These are phyloP conservation scores for Mitragyna speciosa DNA, from an alignment of 257 asterid species.

Conservation along the genomic window DNA sequence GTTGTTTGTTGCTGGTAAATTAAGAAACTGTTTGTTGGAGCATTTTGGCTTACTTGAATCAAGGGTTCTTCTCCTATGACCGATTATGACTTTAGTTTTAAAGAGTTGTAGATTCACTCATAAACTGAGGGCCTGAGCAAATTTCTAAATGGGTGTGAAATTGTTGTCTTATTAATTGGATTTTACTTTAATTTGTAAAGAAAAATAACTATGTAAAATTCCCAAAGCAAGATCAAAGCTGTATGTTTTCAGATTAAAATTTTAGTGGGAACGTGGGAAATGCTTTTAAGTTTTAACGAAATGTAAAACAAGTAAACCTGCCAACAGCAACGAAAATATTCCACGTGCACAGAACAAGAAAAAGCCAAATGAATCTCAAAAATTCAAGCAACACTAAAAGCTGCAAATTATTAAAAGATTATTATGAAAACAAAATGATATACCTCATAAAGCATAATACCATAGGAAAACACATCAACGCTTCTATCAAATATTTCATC, in stretches of 20 bases:
- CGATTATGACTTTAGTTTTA: neutral
- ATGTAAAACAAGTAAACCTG: neutral
- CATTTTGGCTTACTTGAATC: neutral
- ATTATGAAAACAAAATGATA: neutral
- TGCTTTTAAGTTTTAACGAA: neutral
- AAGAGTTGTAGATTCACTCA: neutral
- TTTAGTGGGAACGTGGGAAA: neutral
- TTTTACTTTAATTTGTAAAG: neutral
- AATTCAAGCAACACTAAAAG: constrained; percentile 3
- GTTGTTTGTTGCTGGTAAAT: too few species aligned
- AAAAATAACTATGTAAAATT: neutral
- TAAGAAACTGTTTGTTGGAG: too few species aligned
- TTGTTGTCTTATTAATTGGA: neutral
- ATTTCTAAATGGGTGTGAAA: neutral
- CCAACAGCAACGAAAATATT: too few species aligned
- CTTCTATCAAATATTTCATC: constrained; percentile 74
- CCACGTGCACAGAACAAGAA: neutral
- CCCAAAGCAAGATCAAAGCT: neutral
- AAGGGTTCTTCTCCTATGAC: neutral
- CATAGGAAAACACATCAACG: constrained; percentile 86
- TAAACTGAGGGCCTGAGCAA: neutral
- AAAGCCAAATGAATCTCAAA: neutral
- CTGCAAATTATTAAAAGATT: neutral
- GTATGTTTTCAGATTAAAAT: neutral
- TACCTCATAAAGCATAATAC: constrained; percentile 88